Percentiles rank a stretch among this genome's conserved stretches.
These are phyloP conservation scores for Magnaporthiopsis rhizophila DNA, from an alignment of 2,329 filamentous ascomycete species.

Conservation along the genomic window DNA sequence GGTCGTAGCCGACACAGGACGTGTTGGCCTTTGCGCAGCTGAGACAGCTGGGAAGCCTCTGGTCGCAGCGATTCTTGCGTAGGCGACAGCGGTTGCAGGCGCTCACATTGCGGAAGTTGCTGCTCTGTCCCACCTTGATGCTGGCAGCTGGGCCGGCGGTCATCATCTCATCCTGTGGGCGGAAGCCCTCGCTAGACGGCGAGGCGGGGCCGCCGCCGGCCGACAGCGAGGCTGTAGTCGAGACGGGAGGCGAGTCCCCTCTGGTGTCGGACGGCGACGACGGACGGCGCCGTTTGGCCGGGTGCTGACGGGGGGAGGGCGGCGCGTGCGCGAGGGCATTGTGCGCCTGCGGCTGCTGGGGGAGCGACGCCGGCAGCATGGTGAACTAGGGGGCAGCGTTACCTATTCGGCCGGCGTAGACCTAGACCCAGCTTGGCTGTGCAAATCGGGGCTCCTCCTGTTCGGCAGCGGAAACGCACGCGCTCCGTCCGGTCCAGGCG, in stretches of 20 bases:
- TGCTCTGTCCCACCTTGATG: slow-evolving; percentile 48
- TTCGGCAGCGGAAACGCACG: background rate
- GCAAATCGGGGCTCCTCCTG: background rate
- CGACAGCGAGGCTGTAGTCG: slow-evolving; percentile 18
- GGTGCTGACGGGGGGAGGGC: slow-evolving; percentile 41
- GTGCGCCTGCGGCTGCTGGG: slow-evolving; percentile 8
- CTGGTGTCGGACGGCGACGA: slow-evolving; percentile 38
- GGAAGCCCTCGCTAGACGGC: slow-evolving; percentile 20
- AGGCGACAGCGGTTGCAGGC: slow-evolving; percentile 89
- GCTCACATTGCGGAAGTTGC: slow-evolving; percentile 77
- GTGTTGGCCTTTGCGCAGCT: slow-evolving; percentile 90
- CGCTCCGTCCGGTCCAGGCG: background rate
- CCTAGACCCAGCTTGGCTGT: background rate
- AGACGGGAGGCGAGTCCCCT: slow-evolving; percentile 32
- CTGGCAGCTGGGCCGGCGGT: slow-evolving; percentile 19
- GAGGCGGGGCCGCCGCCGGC: slow-evolving; percentile 25
- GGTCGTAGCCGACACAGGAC: slow-evolving; percentile 90
- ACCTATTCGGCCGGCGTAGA: background rate
- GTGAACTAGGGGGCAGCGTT: background rate
- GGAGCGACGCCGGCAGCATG: background rate
- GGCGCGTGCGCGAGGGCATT: slow-evolving; percentile 39
- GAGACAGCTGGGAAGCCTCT: slow-evolving; percentile 81
- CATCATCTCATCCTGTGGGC: slow-evolving; percentile 18
- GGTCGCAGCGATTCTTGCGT: slow-evolving; percentile 92
- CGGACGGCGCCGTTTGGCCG: slow-evolving; percentile 50